These are phyloP conservation scores for Yarrowia phangngaensis DNA, from an alignment of 805 yeast species.

Conservation along the genomic window DNA sequence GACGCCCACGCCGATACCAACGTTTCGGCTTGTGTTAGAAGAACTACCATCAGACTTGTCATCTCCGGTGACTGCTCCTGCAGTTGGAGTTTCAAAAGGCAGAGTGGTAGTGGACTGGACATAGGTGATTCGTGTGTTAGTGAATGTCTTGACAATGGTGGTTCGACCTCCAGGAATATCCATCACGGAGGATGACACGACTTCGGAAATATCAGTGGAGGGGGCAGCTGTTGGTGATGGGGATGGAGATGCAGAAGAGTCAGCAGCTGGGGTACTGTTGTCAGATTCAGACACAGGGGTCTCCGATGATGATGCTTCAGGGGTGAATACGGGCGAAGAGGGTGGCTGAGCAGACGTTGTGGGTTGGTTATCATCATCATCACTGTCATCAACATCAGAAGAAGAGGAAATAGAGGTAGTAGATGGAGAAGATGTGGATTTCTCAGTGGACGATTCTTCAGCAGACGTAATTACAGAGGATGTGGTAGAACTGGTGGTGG, in stretches of 20 bases:
- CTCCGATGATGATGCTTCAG: neutral
- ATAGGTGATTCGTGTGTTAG: constrained; percentile 12
- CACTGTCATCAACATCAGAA: no score
- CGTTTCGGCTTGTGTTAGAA: constrained; percentile 37
- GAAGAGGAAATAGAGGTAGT: neutral
- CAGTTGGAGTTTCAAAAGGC: neutral
- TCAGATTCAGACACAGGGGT: constrained; percentile 10
- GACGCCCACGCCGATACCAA: constrained; percentile 62
- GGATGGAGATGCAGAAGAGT: constrained; percentile 1
- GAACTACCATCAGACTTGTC: constrained; percentile 9
- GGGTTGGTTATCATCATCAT: no score
- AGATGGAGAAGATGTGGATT: neutral
- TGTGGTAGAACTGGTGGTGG: neutral
- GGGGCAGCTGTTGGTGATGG: constrained; percentile 1
- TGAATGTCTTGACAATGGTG: constrained; percentile 15
- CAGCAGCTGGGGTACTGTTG: neutral
- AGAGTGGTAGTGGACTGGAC: constrained; percentile 7
- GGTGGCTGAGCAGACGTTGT: no score
- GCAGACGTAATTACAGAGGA: neutral
- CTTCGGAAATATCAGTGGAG: neutral
- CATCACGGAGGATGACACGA: constrained; percentile 2
- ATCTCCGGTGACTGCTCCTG: constrained; percentile 5
- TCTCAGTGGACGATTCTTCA: no score
- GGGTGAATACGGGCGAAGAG: neutral
- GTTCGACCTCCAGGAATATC: constrained; percentile 15